Conservation (phyloP, 768 basidiomycete genomes). For the Mycena kentingensis region DNA sequence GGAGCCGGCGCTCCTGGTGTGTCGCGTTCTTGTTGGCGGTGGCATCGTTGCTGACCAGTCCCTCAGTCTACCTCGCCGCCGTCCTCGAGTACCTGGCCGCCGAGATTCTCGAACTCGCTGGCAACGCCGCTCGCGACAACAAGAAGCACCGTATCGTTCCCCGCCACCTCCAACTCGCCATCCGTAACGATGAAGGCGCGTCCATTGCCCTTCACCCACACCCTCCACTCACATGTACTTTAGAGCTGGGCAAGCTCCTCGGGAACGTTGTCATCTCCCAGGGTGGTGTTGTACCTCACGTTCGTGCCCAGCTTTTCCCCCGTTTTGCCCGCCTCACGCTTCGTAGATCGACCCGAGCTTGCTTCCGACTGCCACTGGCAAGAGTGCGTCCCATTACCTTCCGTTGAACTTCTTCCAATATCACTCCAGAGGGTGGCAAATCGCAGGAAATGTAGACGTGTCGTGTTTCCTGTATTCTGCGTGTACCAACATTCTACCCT, state of each 20-base stretch:
- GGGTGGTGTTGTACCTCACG: conserved; percentile 79
- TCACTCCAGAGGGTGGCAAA: too few relatives aligned
- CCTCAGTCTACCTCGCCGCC: conserved; percentile 80
- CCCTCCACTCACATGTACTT: conserved; percentile 1
- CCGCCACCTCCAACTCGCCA: conserved; percentile 88
- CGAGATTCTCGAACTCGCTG: conserved; percentile 91
- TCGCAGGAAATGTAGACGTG: too few relatives aligned
- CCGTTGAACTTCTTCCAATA: too few relatives aligned
- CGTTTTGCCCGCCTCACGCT: too few relatives aligned
- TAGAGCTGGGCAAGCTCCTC: conserved; percentile 71
- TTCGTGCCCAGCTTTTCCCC: conserved; percentile 45
- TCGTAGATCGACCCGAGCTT: too few relatives aligned
- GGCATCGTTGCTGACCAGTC: conserved; percentile 8
- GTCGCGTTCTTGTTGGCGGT: conserved; percentile 15
- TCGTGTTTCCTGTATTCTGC: too few relatives aligned
- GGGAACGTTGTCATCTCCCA: conserved; percentile 84
- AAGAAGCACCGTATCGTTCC: conserved; percentile 95
- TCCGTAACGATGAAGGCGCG: conserved; percentile 74
- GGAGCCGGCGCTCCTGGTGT: conserved; percentile 86
- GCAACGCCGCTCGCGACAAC: conserved; percentile 81
- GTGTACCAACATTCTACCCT: too few relatives aligned
- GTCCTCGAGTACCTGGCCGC: conserved; percentile 92
- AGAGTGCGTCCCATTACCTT: too few relatives aligned
- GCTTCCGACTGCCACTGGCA: too few relatives aligned
- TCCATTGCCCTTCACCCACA: too few relatives aligned